phyloP scores from a whole-genome alignment of 768 basidiomycete genomes.

The Leccinum fibrillosum region DNA sequence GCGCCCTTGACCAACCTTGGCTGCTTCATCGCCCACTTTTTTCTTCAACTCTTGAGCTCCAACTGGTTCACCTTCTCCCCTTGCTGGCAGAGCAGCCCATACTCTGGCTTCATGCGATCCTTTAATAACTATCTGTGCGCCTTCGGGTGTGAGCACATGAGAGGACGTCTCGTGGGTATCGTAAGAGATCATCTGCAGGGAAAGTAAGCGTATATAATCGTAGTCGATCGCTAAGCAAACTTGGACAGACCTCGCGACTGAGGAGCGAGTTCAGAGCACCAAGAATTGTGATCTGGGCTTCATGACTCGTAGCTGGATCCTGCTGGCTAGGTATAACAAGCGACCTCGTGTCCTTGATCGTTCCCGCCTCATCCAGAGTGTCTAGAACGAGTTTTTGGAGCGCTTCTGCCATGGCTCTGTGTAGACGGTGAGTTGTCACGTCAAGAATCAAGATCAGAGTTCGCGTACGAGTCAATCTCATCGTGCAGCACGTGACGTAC shows the following conservation, averaged over 20 bases:
- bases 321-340: slow-evolving; percentile 64
- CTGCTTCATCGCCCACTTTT: slow-evolving; percentile 78
- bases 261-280: slow-evolving; percentile 89
- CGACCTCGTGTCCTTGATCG: slow-evolving; percentile 66
- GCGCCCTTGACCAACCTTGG: slow-evolving; percentile 90
- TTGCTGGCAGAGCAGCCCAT: slow-evolving; percentile 77
- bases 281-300: slow-evolving; percentile 80
- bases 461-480: slow-evolving; percentile 16
- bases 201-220: slow-evolving; percentile 11
- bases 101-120: slow-evolving; percentile 97
- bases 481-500: slow-evolving; percentile 13
- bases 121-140: slow-evolving; percentile 65
- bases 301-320: slow-evolving; percentile 56
- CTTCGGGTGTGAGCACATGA: slow-evolving; percentile 80
- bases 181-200: slow-evolving; percentile 74
- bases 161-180: slow-evolving; percentile 72
- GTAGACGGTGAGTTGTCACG: neutral
- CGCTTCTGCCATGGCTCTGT: slow-evolving; percentile 59
- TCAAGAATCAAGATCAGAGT: neutral
- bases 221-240: slow-evolving; percentile 1
- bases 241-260: slow-evolving; percentile 69
- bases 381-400: slow-evolving; percentile 81
- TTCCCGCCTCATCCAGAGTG: slow-evolving; percentile 52
- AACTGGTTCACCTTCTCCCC: slow-evolving; percentile 67
- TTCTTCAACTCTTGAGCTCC: slow-evolving; percentile 67